Evolutionary conservation across 768 basidiomycete genomes (phyloP), one percentile per base, ranked within the genome.

Genomic region (Amanita thiersii): DNA sequence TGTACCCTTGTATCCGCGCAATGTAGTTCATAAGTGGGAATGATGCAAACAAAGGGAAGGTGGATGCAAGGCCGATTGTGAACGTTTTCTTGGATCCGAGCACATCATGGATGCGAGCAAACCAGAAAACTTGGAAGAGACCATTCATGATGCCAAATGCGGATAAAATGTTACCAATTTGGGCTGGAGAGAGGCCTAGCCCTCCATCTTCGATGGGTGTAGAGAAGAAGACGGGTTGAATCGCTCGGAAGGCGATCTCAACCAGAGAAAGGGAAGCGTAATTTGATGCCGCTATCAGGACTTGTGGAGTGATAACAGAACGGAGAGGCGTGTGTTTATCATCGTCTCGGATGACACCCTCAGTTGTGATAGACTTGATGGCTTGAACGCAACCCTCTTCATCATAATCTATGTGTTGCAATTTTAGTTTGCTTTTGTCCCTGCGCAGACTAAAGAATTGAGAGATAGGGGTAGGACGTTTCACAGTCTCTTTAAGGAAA

Each of bases 161-260:
- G 2, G 70, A 65, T 5, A 82, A 62, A 40, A 80, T 71, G 14
- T 61, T 61, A 4, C 82, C 83, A 26, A 84, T 85, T 6, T 50
- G 50, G 3, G 69, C 59, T 2, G 84, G 81, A 17, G 69, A 83
- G 59, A 7, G n/a, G n/a, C 76, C 79, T 9, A 83, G 68, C 0
- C 82, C 82, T n/a, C 84, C 82, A 2, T 74, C 61, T 8, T 59
- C 59, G 32, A 75, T 56, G 1, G 85, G 80, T 0, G 79, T 84
- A 9, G 80, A 72, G 45, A 72, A 68, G 57, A 82, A 81, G 15
- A 84, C 58, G 0, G 84, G 83, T 15, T 76, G 72, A 9, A 85
- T 54, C 6, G 77, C 70, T 33, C 71, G 70, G 47, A 73, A 68
- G 1, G 74, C 56, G 29, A 82, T 75, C 43, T 84, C 79, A 12